These are phyloP conservation scores for Epichloe gansuensis DNA, from an alignment of 2,329 filamentous ascomycete species.

Conservation along the genomic window DNA sequence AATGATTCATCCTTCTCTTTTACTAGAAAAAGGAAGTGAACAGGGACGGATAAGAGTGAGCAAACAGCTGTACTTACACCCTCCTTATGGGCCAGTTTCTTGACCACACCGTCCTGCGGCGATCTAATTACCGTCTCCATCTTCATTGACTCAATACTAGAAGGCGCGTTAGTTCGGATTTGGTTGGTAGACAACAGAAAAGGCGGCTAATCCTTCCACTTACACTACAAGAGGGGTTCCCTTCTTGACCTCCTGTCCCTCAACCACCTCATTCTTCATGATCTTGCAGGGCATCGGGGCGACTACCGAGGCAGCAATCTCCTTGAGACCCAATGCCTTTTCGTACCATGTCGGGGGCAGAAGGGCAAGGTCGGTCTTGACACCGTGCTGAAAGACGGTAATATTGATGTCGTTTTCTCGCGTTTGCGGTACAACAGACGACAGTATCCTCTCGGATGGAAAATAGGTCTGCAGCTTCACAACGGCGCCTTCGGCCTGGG, in stretches of 20 bases:
- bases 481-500: conserved; percentile 16
- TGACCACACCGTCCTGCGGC: conserved; percentile 57
- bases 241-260: conserved; percentile 72
- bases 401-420: conserved; percentile 46
- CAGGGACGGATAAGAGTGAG: background rate
- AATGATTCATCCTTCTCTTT: background rate
- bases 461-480: conserved; percentile 46
- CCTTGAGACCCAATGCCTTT: conserved; percentile 74
- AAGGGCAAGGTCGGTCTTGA: conserved; percentile 45
- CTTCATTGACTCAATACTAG: conserved; percentile 74
- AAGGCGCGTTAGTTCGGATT: background rate
- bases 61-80: conserved; percentile 41
- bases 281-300: conserved; percentile 98
- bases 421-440: conserved; percentile 55
- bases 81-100: conserved; percentile 60
- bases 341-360: conserved; percentile 65
- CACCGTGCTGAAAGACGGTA: conserved; percentile 62
- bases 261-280: conserved; percentile 72
- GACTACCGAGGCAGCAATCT: conserved; percentile 67
- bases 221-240: conserved; percentile 76
- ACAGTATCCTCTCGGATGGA: conserved; percentile 64
- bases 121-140: conserved; percentile 78
- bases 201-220: conserved; percentile 19
- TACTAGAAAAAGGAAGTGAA: background rate
- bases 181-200: background rate